These are phyloP conservation scores for Acephala macrosclerotiorum DNA, from an alignment of 2,329 filamentous ascomycete genomes.

Conservation along the genomic window DNA sequence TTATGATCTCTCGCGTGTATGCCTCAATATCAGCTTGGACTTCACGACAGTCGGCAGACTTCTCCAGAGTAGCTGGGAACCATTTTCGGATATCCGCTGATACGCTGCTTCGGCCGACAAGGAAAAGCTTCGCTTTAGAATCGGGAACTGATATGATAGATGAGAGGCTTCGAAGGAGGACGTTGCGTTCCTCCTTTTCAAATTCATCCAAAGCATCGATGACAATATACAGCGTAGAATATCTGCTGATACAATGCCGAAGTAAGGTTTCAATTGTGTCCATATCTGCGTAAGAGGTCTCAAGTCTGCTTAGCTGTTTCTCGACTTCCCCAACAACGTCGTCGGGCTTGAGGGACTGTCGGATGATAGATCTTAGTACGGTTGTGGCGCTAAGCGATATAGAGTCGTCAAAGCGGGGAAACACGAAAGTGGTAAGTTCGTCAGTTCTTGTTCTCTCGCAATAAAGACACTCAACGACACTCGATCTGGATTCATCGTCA, in stretches of 20 bases:
- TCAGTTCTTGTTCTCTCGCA: conserved; percentile 22
- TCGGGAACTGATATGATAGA: conserved; percentile 17
- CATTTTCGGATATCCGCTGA: conserved; percentile 15
- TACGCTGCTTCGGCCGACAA: conserved; percentile 30
- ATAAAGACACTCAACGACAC: conserved; percentile 22
- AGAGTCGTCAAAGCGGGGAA: conserved; percentile 25
- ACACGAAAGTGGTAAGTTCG: conserved; percentile 20
- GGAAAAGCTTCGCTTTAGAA: conserved; percentile 38
- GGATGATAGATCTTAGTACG: conserved; percentile 24
- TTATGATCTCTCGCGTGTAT: conserved; percentile 25
- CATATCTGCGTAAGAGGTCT: conserved; percentile 16
- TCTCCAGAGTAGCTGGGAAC: conserved; percentile 21
- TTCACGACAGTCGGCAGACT: conserved; percentile 21
- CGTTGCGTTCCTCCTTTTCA: conserved; percentile 35
- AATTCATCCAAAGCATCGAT: conserved; percentile 48
- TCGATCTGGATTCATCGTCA: conserved; percentile 18
- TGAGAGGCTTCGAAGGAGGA: conserved; percentile 29
- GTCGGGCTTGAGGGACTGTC: conserved; percentile 19
- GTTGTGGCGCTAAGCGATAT: conserved; percentile 21
- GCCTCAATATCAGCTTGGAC: conserved; percentile 24
- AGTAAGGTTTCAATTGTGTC: conserved; percentile 21
- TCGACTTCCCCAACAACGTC: conserved; percentile 19
- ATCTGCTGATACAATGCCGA: conserved; percentile 19
- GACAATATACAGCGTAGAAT: conserved; percentile 35
- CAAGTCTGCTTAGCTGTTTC: conserved; percentile 21